Evolutionary conservation across 2,329 filamentous ascomycete genomes (phyloP), one percentile per base, ranked within the genome.

Genomic region (Colletotrichum gloeosporioides): DNA sequence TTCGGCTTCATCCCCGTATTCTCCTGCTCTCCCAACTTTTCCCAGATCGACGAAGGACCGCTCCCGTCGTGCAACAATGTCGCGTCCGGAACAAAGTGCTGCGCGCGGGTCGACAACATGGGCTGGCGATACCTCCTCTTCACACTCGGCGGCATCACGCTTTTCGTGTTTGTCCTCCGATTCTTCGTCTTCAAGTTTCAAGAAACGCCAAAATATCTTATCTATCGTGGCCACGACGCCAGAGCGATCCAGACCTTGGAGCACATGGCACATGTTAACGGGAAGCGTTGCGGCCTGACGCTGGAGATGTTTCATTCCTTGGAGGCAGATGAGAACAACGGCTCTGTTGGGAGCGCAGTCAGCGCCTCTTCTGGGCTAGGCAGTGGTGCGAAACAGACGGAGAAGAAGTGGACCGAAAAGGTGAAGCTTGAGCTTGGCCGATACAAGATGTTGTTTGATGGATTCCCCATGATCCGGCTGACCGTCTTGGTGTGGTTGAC

Each of bases 121-220:
- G 91, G 91, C 3, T 92, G 91, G 91, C 82, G 91, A 53, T 92
- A 92, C 79, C 89, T 90, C 57, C 82, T 91, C 78, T 86, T 91
- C 70, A 83, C 86, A 8, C 88, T 92, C 82, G 91, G 90, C 8
- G 88, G 86, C 1, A 84, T 92, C 13, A 87, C 90, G 0, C 84
- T 92, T 71, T 77, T 89, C 59, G 89, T 92, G 84, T 92, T 91
- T 75, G 77, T 89, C 36, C 78, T 88, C 16, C 90, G 91, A n/a
- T 91, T 90, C 77, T 81, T 88, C 9, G 84, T 88, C 76, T 92
- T 92, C 81, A 89, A 85, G 12, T 88, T 92, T 62, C 90, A 87
- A 77, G 90, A 92, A 78, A 89, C 88, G 0, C 90, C 90, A 2
- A 92, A 92, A 77, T 92, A 86, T 75, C 84, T 92, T 15, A 89